Evolutionary conservation across 257 asterid species (phyloP).

Genomic region (Salvia miltiorrhiza): DNA sequence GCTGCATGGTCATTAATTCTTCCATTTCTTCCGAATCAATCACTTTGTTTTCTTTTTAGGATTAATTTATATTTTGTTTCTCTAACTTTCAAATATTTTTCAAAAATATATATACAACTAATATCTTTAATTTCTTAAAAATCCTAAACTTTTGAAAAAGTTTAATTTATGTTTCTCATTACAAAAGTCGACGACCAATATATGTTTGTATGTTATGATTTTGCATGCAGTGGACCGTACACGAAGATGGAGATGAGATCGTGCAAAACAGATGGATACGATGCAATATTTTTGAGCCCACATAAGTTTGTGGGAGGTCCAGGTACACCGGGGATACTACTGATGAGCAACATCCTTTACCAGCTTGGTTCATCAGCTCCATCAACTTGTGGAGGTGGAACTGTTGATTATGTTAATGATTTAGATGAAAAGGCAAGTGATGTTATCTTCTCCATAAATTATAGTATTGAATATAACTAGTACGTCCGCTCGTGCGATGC

Average conservation of each 20-base stretch:
- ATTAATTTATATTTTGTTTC: too few species aligned
- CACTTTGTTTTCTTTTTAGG: too few species aligned
- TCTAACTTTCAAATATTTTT: too few species aligned
- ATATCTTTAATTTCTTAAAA: too few species aligned
- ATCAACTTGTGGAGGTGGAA: conserved; percentile 77
- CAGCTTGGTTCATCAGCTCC: conserved; percentile 53
- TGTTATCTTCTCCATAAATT: too few species aligned
- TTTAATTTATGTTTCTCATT: too few species aligned
- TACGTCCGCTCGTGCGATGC: too few species aligned
- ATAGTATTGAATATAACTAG: too few species aligned
- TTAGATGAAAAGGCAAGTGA: conserved; percentile 33
- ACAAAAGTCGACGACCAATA: too few species aligned
- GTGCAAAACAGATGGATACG: conserved; percentile 52
- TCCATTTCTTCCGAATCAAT: too few species aligned
- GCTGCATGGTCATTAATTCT: conserved; percentile 49
- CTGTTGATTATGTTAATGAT: conserved; percentile 51
- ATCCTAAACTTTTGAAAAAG: too few species aligned
- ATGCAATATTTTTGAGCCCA: conserved; percentile 51
- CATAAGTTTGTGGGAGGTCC: conserved; percentile 86
- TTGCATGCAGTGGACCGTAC: conserved; percentile 45
- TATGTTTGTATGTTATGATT: background rate
- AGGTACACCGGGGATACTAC: conserved; percentile 61
- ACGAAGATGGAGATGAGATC: conserved; percentile 54
- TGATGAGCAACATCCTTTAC: conserved; percentile 51
- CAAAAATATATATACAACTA: too few species aligned